Conservation (phyloP, 108 stramenopile genomes). For the Discostella stelligeroides region DNA sequence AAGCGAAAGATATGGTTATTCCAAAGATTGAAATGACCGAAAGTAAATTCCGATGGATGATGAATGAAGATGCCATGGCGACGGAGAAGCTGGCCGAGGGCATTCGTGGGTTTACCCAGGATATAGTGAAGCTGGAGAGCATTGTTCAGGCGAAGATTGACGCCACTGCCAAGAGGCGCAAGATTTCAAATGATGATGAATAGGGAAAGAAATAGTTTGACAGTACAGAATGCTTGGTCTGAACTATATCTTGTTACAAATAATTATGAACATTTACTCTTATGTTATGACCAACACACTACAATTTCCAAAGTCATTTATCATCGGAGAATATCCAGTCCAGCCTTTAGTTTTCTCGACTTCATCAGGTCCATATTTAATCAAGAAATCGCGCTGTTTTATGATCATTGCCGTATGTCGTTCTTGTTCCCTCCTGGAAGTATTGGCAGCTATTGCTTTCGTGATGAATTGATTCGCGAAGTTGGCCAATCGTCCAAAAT, state of each 20-base stretch:
- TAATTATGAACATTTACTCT: slow-evolving; percentile 3
- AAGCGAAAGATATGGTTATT: slow-evolving; percentile 70
- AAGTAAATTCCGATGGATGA: slow-evolving; percentile 92
- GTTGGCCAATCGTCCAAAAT: slow-evolving; percentile 60
- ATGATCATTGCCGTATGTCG: slow-evolving; percentile 28
- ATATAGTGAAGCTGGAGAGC: slow-evolving; percentile 93
- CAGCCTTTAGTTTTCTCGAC: slow-evolving; percentile 75
- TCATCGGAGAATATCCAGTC: slow-evolving; percentile 81
- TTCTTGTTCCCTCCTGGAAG: background rate
- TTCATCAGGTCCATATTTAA: slow-evolving; percentile 57
- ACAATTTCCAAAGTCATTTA: slow-evolving; percentile 84
- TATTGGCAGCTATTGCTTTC: background rate
- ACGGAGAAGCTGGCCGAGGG: slow-evolving; percentile 99
- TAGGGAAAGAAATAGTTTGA: background rate
- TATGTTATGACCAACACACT: slow-evolving; percentile 65
- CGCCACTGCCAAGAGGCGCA: slow-evolving; percentile 20
- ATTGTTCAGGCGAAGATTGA: slow-evolving; percentile 84
- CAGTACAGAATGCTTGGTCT: background rate
- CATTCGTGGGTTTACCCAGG: slow-evolving; percentile 93
- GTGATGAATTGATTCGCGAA: slow-evolving; percentile 22
- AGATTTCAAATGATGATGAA: slow-evolving; percentile 1
- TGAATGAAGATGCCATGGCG: slow-evolving; percentile 98
- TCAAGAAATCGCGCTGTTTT: slow-evolving; percentile 79
- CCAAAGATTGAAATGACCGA: slow-evolving; percentile 85
- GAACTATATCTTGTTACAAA: background rate